A percentile compares a stretch with the other conserved stretches of the same genome.
Evolutionary conservation across 2,329 filamentous ascomycete species (phyloP).

Genomic region (Lachnellula subtilissima): DNA sequence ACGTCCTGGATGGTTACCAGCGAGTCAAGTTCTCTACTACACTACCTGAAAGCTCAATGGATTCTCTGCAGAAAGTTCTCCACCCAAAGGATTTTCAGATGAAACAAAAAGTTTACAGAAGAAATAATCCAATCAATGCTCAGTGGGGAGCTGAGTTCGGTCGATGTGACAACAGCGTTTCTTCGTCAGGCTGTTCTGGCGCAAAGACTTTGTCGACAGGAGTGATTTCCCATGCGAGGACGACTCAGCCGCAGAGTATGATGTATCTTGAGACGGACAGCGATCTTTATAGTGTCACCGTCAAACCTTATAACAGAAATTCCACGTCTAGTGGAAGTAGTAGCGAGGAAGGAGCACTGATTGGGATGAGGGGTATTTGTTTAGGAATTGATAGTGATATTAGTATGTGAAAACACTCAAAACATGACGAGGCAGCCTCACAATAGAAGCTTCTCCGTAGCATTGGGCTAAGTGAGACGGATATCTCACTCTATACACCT

Average conservation of each 20-base stretch:
- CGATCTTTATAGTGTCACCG: conserved; percentile 23
- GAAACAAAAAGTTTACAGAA: too few species aligned
- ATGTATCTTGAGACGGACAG: conserved; percentile 34
- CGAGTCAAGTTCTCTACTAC: not conserved
- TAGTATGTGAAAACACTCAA: conserved; percentile 21
- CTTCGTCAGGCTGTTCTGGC: conserved; percentile 49
- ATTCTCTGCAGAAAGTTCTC: conserved; percentile 39
- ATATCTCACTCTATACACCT: too few species aligned
- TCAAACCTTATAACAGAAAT: conserved; percentile 55
- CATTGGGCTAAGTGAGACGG: not conserved
- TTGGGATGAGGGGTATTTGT: conserved; percentile 48
- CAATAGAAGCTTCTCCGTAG: too few species aligned
- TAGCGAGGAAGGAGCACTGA: conserved; percentile 57
- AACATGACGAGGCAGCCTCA: too few species aligned
- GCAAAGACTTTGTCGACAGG: conserved; percentile 43
- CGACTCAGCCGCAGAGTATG: conserved; percentile 48
- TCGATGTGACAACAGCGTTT: conserved; percentile 46
- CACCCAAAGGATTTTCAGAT: conserved; percentile 41
- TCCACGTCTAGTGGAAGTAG: conserved; percentile 57
- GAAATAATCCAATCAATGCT: too few species aligned
- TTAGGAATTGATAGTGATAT: conserved; percentile 61
- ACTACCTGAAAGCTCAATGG: conserved; percentile 20
- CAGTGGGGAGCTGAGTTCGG: conserved; percentile 38
- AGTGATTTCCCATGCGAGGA: conserved; percentile 48
- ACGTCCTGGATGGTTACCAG: conserved; percentile 27